phyloP scores from a whole-genome alignment of 169 alveolate genomes.

The Amoebophrya sp. region DNA sequence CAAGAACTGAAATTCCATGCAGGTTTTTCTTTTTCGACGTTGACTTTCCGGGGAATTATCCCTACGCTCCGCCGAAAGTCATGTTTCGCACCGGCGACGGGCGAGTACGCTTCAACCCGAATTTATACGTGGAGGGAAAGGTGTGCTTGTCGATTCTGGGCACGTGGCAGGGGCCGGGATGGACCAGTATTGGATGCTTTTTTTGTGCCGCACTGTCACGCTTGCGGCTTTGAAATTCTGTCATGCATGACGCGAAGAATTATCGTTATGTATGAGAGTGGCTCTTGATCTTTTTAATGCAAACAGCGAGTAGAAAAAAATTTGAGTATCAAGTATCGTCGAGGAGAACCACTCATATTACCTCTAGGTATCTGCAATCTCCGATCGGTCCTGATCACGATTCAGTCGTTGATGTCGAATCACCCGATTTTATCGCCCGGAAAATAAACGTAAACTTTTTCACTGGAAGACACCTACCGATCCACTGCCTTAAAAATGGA shows the following conservation, averaged over 20 bases:
- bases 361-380: conserved; percentile 18
- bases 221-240: no score
- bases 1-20: not conserved
- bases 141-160: not conserved
- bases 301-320: no score
- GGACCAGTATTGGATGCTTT: not conserved
- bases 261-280: no score
- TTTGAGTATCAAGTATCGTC: no score
- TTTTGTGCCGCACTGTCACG: no score
- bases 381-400: conserved; percentile 10
- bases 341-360: no score
- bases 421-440: no score
- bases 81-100: not conserved
- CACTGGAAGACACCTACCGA: no score
- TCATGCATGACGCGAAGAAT: no score
- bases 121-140: not conserved
- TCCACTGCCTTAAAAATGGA: no score
- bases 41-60: not conserved
- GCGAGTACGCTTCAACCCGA: conserved; percentile 11
- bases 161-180: conserved; percentile 13
- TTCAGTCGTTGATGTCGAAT: not conserved
- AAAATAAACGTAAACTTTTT: no score
- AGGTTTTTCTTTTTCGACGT: not conserved
- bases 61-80: not conserved
- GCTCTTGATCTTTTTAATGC: no score